phyloP scores from a whole-genome alignment of 192 early-diverging fungal genomes.

The Backusella circina region DNA sequence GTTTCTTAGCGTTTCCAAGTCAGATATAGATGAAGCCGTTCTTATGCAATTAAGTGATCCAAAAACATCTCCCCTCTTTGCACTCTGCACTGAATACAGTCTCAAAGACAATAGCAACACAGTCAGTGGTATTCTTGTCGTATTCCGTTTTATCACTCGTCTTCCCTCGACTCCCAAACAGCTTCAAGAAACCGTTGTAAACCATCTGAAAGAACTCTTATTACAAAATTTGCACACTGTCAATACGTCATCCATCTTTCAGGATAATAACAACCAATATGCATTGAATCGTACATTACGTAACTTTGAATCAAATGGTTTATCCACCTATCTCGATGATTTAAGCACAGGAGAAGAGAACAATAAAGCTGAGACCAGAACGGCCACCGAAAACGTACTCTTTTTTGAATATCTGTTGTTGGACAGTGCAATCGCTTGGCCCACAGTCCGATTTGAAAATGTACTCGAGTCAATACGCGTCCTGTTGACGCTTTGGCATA shows the following conservation, averaged over 20 bases:
- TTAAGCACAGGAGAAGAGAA: background rate
- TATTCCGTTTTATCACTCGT: conserved; percentile 1
- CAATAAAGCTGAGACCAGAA: background rate
- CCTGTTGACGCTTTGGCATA: background rate
- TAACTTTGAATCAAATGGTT: background rate
- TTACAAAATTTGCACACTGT: background rate
- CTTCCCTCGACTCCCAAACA: background rate
- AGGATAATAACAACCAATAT: background rate
- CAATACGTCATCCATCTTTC: background rate
- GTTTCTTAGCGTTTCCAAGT: conserved; percentile 9
- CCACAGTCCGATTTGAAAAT: background rate
- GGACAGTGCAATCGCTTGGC: background rate
- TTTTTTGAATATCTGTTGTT: conserved; percentile 12
- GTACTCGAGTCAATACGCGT: background rate
- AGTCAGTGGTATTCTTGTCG: background rate
- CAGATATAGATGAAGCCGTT: conserved; percentile 9
- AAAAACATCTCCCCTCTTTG: conserved; percentile 13
- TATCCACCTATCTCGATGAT: background rate
- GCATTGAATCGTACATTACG: background rate
- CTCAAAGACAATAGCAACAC: background rate
- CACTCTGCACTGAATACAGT: background rate
- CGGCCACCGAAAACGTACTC: background rate
- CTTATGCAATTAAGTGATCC: conserved; percentile 8
- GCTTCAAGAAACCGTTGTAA: background rate
- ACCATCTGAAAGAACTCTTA: background rate